Conservation (phyloP, 1,284 basidiomycete genomes). For the Pseudozyma sp. region DNA sequence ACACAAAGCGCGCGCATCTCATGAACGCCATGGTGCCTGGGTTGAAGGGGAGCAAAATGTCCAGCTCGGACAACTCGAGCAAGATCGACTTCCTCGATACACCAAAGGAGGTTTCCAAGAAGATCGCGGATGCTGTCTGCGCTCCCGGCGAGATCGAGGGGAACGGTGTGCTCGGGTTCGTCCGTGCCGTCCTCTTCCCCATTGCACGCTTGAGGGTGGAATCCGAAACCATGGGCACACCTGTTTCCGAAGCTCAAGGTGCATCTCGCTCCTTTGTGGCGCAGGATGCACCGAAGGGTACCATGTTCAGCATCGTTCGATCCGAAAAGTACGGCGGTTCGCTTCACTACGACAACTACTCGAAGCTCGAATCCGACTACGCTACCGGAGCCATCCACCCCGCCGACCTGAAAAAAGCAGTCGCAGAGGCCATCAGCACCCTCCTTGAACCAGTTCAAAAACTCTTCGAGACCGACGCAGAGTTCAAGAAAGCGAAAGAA, state of each 20-base stretch:
- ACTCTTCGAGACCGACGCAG: constrained; percentile 79
- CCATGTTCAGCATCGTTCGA: constrained; percentile 82
- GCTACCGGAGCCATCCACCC: constrained; percentile 84
- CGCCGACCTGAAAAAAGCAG: constrained; percentile 86
- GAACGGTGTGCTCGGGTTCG: constrained; percentile 92
- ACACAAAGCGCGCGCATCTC: constrained; percentile 92
- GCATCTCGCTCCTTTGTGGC: constrained; percentile 39
- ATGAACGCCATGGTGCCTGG: constrained; percentile 99
- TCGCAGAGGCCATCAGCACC: constrained; percentile 80
- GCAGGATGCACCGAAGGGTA: constrained; percentile 80
- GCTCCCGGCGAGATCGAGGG: constrained; percentile 85
- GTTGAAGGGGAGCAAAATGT: constrained; percentile 95
- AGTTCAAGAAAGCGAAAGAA: constrained; percentile 83
- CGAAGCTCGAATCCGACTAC: constrained; percentile 81
- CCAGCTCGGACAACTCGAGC: constrained; percentile 93
- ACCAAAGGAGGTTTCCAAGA: constrained; percentile 83
- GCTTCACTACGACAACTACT: constrained; percentile 79
- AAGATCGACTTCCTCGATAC: constrained; percentile 98
- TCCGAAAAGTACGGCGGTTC: constrained; percentile 86
- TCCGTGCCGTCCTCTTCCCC: constrained; percentile 88
- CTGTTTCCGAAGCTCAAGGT: constrained; percentile 23
- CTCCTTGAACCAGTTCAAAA: constrained; percentile 85
- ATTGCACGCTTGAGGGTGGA: constrained; percentile 72
- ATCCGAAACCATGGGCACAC: constrained; percentile 36
- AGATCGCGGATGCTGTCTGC: constrained; percentile 93